phyloP scores from a whole-genome alignment of 1,139 yeast species.

The Ogataea hybrid region DNA sequence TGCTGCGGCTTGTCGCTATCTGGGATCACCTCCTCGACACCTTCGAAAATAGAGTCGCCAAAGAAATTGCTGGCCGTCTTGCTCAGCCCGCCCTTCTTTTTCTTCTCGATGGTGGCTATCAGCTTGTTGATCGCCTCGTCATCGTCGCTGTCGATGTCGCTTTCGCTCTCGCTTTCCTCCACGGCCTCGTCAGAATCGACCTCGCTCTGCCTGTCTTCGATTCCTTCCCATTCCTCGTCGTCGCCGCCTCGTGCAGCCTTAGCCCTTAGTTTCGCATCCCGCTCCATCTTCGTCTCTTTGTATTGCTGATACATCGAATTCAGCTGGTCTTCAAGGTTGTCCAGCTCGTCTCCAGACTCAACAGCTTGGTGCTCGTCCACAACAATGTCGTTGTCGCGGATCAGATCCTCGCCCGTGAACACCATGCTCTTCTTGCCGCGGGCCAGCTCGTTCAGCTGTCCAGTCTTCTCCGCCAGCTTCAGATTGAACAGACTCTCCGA shows the following conservation, averaged over 20 bases:
- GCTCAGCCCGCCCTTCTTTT: constrained; percentile 55
- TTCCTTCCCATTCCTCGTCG: constrained; percentile 87
- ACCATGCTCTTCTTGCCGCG: constrained; percentile 83
- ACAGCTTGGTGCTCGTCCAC: constrained; percentile 37
- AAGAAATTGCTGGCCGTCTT: constrained; percentile 74
- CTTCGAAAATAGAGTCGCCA: constrained; percentile 74
- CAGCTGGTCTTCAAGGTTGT: constrained; percentile 75
- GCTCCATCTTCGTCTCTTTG: constrained; percentile 72
- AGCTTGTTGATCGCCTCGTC: constrained; percentile 69
- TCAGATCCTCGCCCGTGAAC: constrained; percentile 53
- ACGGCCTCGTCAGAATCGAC: constrained; percentile 43
- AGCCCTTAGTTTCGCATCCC: constrained; percentile 78
- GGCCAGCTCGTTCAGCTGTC: constrained; percentile 68
- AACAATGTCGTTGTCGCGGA: constrained; percentile 54
- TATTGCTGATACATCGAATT: constrained; percentile 78
- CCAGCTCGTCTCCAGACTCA: constrained; percentile 59
- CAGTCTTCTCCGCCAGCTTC: constrained; percentile 81
- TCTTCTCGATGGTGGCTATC: constrained; percentile 53
- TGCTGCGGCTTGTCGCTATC: constrained; percentile 14
- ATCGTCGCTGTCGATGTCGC: constrained; percentile 53
- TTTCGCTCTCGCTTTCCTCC: constrained; percentile 40
- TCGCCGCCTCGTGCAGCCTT: constrained; percentile 79
- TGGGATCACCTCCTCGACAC: constrained; percentile 35
- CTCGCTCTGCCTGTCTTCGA: constrained; percentile 44
- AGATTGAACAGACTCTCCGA: constrained; percentile 80